phyloP scores from a whole-genome alignment of 352 stramenopile genomes.

The Globisporangium heterothallicum region DNA sequence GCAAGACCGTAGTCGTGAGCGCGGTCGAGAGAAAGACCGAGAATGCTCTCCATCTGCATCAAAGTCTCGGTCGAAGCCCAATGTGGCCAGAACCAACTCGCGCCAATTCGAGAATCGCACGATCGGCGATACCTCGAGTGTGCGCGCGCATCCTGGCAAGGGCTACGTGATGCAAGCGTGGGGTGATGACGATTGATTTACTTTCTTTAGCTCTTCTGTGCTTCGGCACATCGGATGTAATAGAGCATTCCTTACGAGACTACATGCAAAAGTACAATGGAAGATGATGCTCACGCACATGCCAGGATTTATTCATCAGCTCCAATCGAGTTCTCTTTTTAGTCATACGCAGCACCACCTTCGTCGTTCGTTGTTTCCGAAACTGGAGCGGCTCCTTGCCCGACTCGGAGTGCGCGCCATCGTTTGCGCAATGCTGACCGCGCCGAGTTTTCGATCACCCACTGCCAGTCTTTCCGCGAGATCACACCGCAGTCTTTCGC shows the following conservation, averaged over 20 bases:
- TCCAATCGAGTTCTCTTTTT: too few species aligned
- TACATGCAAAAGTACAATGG: too few species aligned
- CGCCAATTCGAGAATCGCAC: slow-evolving; percentile 12
- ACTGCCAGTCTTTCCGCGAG: slow-evolving; percentile 47
- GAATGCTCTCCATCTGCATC: neutral
- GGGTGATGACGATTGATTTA: slow-evolving; percentile 55
- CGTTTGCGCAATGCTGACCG: slow-evolving; percentile 39
- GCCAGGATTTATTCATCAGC: too few species aligned
- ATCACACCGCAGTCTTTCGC: slow-evolving; percentile 53
- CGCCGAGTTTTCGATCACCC: slow-evolving; percentile 55
- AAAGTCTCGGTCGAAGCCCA: slow-evolving; percentile 3
- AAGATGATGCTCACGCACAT: too few species aligned
- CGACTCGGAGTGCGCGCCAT: slow-evolving; percentile 35
- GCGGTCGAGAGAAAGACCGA: slow-evolving; percentile 6
- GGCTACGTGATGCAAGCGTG: slow-evolving; percentile 67
- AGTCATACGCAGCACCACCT: too few species aligned
- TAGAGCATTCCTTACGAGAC: too few species aligned
- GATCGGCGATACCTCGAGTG: slow-evolving; percentile 9
- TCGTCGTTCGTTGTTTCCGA: neutral
- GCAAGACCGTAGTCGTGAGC: slow-evolving; percentile 8
- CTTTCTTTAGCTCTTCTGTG: too few species aligned
- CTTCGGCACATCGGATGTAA: too few species aligned
- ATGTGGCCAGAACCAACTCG: slow-evolving; percentile 5
- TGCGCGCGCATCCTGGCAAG: slow-evolving; percentile 23
- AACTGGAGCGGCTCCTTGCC: neutral